phyloP scores from a whole-genome alignment of 805 yeast genomes.

The Middelhovenomyces tepae region DNA sequence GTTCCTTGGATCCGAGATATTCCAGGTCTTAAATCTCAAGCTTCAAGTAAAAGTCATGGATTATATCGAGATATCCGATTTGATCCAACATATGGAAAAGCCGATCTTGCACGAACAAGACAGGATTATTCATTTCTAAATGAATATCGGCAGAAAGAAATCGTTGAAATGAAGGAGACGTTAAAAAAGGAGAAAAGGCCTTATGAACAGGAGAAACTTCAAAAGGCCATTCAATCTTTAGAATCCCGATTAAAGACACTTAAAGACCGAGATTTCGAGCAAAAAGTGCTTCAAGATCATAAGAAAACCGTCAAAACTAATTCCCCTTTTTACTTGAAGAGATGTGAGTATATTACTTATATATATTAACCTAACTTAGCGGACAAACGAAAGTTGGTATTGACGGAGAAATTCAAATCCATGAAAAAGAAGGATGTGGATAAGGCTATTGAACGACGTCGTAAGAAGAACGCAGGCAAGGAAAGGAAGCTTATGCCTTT shows the following conservation, averaged over 20 bases:
- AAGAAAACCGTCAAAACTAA: conserved; percentile 72
- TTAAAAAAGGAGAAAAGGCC: conserved; percentile 39
- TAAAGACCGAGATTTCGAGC: conserved; percentile 67
- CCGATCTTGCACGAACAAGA: conserved; percentile 58
- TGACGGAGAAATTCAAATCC: conserved; percentile 27
- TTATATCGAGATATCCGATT: conserved; percentile 78
- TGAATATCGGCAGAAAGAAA: conserved; percentile 72
- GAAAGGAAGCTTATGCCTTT: conserved; percentile 31
- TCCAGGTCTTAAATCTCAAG: conserved; percentile 30
- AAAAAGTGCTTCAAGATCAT: conserved; percentile 52
- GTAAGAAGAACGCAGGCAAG: conserved; percentile 31
- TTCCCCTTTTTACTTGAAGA: conserved; percentile 47
- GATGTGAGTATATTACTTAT: conserved; percentile 26
- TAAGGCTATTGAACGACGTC: conserved; percentile 25
- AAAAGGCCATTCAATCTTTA: conserved; percentile 28
- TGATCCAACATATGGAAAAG: conserved; percentile 81
- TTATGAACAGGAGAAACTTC: conserved; percentile 30
- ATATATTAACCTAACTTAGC: no score
- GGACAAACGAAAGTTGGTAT: conserved; percentile 29
- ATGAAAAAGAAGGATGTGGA: conserved; percentile 30
- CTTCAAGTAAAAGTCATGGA: conserved; percentile 26
- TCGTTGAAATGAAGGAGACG: conserved; percentile 47
- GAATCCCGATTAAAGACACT: conserved; percentile 46
- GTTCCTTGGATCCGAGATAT: conserved; percentile 65
- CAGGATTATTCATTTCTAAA: conserved; percentile 79